phyloP scores from a whole-genome alignment of 768 basidiomycete genomes.

The Hebeloma cylindrosporum region DNA sequence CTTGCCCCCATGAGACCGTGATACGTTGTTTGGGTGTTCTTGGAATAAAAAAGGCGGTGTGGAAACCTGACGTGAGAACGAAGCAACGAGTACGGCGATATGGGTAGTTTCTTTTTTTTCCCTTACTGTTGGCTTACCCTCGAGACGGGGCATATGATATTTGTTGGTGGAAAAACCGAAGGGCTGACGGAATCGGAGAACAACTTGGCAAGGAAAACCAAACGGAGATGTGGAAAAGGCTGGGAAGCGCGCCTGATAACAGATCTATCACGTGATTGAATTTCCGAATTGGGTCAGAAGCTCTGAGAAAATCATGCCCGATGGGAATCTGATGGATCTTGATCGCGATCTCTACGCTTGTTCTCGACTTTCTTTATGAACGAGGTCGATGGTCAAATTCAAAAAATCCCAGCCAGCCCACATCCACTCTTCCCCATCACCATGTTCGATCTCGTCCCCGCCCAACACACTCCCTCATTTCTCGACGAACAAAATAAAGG shows the following conservation, averaged over 20 bases:
- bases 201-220: too few species aligned
- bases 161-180: too few species aligned
- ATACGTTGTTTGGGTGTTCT: too few species aligned
- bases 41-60: too few species aligned
- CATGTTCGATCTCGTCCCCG: constrained; percentile 24
- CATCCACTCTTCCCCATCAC: constrained; percentile 20
- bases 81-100: too few species aligned
- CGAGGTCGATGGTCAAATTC: constrained; percentile 6
- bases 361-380: constrained; percentile 12
- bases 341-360: constrained; percentile 18
- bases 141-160: too few species aligned
- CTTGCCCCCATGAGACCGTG: constrained; percentile 87
- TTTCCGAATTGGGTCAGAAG: constrained; percentile 28
- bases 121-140: too few species aligned
- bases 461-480: constrained; percentile 20
- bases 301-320: constrained; percentile 21
- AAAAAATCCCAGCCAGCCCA: constrained; percentile 25
- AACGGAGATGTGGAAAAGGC: background rate
- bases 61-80: too few species aligned
- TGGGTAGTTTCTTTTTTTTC: too few species aligned
- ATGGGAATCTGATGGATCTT: constrained; percentile 24
- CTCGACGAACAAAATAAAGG: constrained; percentile 30
- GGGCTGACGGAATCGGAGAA: too few species aligned
- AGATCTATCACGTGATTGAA: constrained; percentile 18
- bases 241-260: constrained; percentile 12